Base-by-base conservation (phyloP, 23 red algal genomes). In the Agarophyton chilense region DNA sequence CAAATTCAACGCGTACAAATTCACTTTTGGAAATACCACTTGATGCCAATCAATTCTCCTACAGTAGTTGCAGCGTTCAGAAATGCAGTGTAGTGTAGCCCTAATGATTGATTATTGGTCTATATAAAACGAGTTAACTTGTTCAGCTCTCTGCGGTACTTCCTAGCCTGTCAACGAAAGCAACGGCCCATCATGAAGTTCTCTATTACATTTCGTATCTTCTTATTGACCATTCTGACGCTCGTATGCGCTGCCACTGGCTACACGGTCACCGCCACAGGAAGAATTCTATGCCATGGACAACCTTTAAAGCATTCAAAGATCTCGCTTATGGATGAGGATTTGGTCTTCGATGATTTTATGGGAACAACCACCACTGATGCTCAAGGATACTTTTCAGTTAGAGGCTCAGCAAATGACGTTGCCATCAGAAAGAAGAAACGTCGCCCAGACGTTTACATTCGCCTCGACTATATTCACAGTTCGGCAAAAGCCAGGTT, bases 321-420 rank as follows among this genome's bases (percentile, higher is more conserved):
- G n/a, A 80, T 80, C 50, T 42, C 77, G 14, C 77, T 80, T 1
- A 80, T 80, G 77, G 77, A 80, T 21, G 50, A 80, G n/a, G 77
- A 80, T 32, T 1, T 41, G 33, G 25, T 60, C 5, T 24, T 80
- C 18, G 77, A 80, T 25, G 54, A 80, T 21, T 61, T 42, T 14
- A 80, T 80, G 77, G 51, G 77, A 7, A n/a, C 51, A 7, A 5
- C 51, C 0, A 80, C 77, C 4, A 80, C 77, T n/a, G 51, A 80
- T 80, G 54, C 32, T 5, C 39, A 61, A 24, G 77, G 77, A 16
- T 80, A 80, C 36, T 80, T 80, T 35, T 11, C 24, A 0, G 77
- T 80, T 14, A 54, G 14, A 17, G 77, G 77, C 35, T 80, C 77
- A 41, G 77, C 77, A 7, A 58, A 40, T 50, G 77, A 80, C 21